Evolutionary conservation across 2,329 filamentous ascomycete species (phyloP).

Genomic region (Metarhizium robertsii): DNA sequence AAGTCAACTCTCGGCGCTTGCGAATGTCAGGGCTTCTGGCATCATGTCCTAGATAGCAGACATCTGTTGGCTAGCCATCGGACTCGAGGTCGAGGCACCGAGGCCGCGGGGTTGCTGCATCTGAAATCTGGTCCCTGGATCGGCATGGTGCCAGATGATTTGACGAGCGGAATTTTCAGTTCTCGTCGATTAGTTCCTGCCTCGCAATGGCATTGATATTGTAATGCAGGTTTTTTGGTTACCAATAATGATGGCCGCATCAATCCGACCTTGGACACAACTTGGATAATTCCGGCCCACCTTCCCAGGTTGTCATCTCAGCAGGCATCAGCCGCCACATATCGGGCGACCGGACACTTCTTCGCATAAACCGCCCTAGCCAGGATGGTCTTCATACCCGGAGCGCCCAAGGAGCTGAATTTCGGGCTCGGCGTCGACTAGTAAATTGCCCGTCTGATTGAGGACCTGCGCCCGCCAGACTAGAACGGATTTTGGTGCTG

Average conservation of each 20-base stretch:
- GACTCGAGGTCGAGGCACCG: neutral
- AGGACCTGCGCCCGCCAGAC: neutral
- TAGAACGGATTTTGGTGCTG: neutral
- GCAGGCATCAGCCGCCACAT: neutral
- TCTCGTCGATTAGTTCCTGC: no score
- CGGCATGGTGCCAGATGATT: neutral
- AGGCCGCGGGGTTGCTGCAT: neutral
- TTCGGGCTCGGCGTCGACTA: neutral
- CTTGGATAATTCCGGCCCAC: neutral
- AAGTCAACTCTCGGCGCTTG: neutral
- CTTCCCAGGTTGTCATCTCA: neutral
- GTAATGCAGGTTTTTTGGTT: neutral
- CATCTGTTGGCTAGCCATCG: neutral
- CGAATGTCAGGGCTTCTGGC: neutral
- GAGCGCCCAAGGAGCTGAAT: neutral
- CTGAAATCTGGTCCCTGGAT: neutral
- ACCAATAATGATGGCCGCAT: neutral
- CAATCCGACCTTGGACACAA: neutral
- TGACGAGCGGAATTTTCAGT: no score
- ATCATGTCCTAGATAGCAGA: neutral
- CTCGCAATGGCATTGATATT: neutral
- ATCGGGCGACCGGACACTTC: neutral
- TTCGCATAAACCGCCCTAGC: neutral
- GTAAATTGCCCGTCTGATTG: no score
- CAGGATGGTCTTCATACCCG: neutral